Evolutionary conservation across 2,329 filamentous ascomycete genomes (phyloP).

Genomic region (Venturia asperata): DNA sequence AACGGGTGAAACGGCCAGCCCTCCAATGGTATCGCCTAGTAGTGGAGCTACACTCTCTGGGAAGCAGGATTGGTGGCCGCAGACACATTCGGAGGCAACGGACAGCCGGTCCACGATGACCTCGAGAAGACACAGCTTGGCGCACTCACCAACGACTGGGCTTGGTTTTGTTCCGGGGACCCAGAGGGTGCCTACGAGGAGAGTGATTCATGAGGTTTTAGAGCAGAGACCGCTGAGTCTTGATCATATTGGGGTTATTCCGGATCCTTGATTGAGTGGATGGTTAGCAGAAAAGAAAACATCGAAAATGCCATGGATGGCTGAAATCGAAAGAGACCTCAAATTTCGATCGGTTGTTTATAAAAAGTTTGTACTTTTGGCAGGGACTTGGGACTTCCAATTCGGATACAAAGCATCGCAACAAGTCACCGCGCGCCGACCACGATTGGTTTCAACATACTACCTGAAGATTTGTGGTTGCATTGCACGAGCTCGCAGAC

Average conservation of each 20-base stretch:
- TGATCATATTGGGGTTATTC: conserved; percentile 16
- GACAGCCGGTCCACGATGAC: background rate
- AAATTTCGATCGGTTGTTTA: too few relatives aligned
- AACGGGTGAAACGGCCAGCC: background rate
- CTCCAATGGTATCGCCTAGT: conserved; percentile 1
- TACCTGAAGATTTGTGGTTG: too few relatives aligned
- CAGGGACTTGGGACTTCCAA: background rate
- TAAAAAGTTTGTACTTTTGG: background rate
- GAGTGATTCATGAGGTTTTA: background rate
- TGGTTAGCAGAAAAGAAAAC: background rate
- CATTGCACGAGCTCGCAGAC: too few relatives aligned
- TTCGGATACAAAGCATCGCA: too few relatives aligned
- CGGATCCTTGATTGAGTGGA: background rate
- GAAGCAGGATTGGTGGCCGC: conserved; percentile 10
- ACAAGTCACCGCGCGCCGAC: too few relatives aligned
- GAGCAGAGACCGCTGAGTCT: conserved; percentile 2
- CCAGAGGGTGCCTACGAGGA: background rate
- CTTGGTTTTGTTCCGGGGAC: background rate
- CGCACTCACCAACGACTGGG: background rate
- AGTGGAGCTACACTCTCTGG: background rate
- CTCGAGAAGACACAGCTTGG: background rate
- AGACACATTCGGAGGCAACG: background rate
- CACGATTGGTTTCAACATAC: too few relatives aligned
- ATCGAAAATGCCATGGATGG: background rate
- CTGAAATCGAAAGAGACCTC: background rate